Percentiles rank a stretch among this genome's conserved stretches.
Evolutionary conservation across 371 early-diverging fungal genomes (phyloP).

Genomic region (Syncephalastrum sp.): DNA sequence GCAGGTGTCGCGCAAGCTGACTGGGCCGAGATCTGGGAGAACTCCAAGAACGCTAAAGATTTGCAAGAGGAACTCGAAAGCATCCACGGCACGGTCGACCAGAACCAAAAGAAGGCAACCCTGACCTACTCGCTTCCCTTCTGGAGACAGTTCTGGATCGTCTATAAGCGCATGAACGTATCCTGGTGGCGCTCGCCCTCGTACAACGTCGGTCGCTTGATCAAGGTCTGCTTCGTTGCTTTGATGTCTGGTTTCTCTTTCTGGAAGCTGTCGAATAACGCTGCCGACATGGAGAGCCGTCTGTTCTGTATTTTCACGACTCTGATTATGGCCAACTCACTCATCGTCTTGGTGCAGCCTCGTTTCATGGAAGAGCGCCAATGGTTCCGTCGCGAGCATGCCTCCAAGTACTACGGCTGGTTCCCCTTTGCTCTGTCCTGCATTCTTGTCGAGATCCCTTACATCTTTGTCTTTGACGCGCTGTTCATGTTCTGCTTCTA

Average conservation of each 20-base stretch:
- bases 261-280: slow-evolving; percentile 56
- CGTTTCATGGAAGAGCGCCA: slow-evolving; percentile 70
- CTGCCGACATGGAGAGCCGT: slow-evolving; percentile 65
- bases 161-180: slow-evolving; percentile 62
- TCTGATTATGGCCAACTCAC: slow-evolving; percentile 60
- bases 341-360: slow-evolving; percentile 74
- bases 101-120: slow-evolving; percentile 11
- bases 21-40: slow-evolving; percentile 65
- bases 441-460: slow-evolving; percentile 64
- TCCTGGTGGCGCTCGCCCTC: slow-evolving; percentile 67
- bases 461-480: slow-evolving; percentile 49
- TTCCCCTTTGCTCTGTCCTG: slow-evolving; percentile 59
- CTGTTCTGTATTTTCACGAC: slow-evolving; percentile 75
- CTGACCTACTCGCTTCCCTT: slow-evolving; percentile 34
- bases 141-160: slow-evolving; percentile 52
- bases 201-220: slow-evolving; percentile 68
- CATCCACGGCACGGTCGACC: slow-evolving; percentile 23
- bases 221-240: slow-evolving; percentile 52
- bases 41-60: slow-evolving; percentile 44
- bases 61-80: slow-evolving; percentile 38
- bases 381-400: slow-evolving; percentile 72
- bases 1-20: slow-evolving; percentile 56
- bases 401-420: slow-evolving; percentile 74
- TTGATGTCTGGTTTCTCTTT: slow-evolving; percentile 78
- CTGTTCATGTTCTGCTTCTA: slow-evolving; percentile 67